phyloP scores from a whole-genome alignment of 495 filamentous ascomycete species.

The Aspergillus biplanus region DNA sequence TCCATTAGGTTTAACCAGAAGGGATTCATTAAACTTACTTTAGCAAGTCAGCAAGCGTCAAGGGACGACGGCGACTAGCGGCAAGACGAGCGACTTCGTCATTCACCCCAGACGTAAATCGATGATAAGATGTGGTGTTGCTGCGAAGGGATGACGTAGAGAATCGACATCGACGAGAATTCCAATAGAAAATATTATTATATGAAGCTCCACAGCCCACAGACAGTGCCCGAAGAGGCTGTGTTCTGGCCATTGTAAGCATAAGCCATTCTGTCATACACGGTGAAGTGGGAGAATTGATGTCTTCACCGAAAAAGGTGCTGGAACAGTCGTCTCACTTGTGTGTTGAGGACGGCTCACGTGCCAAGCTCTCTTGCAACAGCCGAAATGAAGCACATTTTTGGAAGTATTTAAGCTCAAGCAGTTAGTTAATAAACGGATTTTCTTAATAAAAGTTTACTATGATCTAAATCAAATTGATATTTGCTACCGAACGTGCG shows the following conservation, averaged over 20 bases:
- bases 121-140: slow-evolving; percentile 27
- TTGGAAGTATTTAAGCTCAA: background rate
- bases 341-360: background rate
- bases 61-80: slow-evolving; percentile 72
- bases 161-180: slow-evolving; percentile 11
- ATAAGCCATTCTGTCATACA: slow-evolving; percentile 27
- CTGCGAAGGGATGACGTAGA: slow-evolving; percentile 18
- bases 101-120: slow-evolving; percentile 52
- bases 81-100: slow-evolving; percentile 80
- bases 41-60: slow-evolving; percentile 86
- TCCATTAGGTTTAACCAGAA: background rate
- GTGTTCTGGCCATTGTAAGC: slow-evolving; percentile 25
- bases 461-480: background rate
- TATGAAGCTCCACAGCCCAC: slow-evolving; percentile 19
- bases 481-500: background rate
- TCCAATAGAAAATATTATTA: background rate
- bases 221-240: slow-evolving; percentile 21
- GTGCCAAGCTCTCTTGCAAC: background rate
- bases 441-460: no score
- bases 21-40: slow-evolving; percentile 56
- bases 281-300: background rate
- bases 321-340: background rate
- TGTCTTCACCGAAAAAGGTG: background rate
- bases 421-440: background rate
- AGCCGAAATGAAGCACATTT: background rate